These are phyloP conservation scores for Acidiella bohemica DNA, from an alignment of 495 filamentous ascomycete genomes.

Conservation along the genomic window DNA sequence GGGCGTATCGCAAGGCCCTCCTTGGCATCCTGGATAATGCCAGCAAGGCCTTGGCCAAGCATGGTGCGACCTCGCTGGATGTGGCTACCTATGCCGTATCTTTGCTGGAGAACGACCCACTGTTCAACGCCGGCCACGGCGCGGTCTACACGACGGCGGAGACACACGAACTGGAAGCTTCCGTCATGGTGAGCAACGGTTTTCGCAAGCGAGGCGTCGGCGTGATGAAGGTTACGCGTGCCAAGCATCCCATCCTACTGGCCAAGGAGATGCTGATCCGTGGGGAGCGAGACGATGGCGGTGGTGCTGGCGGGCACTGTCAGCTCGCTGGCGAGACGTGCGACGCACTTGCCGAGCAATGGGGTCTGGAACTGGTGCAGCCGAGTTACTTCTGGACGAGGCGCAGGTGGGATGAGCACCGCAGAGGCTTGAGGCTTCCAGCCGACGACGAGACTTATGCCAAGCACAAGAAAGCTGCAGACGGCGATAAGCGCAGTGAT, in stretches of 20 bases:
- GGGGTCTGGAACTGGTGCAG: conserved; percentile 55
- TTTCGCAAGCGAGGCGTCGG: conserved; percentile 62
- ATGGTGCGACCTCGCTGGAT: conserved; percentile 44
- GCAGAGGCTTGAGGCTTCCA: conserved; percentile 39
- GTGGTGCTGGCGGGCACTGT: conserved; percentile 46
- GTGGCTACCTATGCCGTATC: conserved; percentile 63
- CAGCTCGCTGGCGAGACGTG: conserved; percentile 52
- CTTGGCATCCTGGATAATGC: conserved; percentile 43
- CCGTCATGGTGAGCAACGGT: conserved; percentile 73
- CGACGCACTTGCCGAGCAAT: conserved; percentile 51
- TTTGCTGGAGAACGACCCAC: conserved; percentile 63
- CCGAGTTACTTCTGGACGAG: conserved; percentile 67
- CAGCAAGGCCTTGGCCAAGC: conserved; percentile 29
- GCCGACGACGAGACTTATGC: conserved; percentile 12
- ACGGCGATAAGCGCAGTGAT: background rate
- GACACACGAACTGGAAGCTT: conserved; percentile 75
- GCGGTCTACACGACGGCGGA: conserved; percentile 76
- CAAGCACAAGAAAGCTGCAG: conserved; percentile 4
- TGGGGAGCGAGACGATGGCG: conserved; percentile 35
- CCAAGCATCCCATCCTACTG: conserved; percentile 68
- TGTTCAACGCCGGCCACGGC: conserved; percentile 78
- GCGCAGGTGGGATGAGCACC: conserved; percentile 72
- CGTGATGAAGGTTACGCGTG: conserved; percentile 53
- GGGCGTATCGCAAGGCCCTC: conserved; percentile 48
- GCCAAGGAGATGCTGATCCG: conserved; percentile 57